phyloP scores from a whole-genome alignment of 169 alveolate genomes.

The Miamiensis avidus region DNA sequence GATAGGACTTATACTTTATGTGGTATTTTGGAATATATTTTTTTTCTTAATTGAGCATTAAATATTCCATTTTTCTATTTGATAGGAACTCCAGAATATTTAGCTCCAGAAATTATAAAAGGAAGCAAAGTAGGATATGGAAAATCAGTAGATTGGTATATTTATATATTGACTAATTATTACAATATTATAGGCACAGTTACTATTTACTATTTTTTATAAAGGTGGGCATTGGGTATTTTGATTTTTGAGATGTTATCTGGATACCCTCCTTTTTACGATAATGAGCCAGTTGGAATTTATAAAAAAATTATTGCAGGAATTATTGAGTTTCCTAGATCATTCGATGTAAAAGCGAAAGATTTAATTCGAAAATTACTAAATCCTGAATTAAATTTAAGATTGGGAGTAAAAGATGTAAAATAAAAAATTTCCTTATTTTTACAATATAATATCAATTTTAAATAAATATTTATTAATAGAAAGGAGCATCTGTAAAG shows the following conservation, averaged over 20 bases:
- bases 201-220: not conserved
- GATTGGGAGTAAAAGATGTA: slow-evolving; percentile 67
- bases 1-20: slow-evolving; percentile 98
- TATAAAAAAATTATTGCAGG: slow-evolving; percentile 76
- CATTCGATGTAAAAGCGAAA: slow-evolving; percentile 73
- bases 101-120: slow-evolving; percentile 99
- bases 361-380: slow-evolving; percentile 69
- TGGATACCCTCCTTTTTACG: slow-evolving; percentile 78
- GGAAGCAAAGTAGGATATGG: slow-evolving; percentile 89
- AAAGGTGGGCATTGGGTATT: slow-evolving; percentile 97
- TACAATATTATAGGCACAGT: not conserved
- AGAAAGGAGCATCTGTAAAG: slow-evolving; percentile 59
- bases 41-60: not conserved
- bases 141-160: slow-evolving; percentile 95
- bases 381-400: slow-evolving; percentile 56
- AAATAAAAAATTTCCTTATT: not conserved
- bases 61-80: too few relatives aligned
- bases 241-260: slow-evolving; percentile 83
- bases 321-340: slow-evolving; percentile 72
- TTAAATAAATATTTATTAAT: slow-evolving; percentile 1
- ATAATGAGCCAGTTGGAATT: slow-evolving; percentile 73
- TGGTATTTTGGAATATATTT: slow-evolving; percentile 98
- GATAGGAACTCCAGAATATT: slow-evolving; percentile 99
- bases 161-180: too few relatives aligned
- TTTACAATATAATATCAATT: not conserved